Base-by-base conservation (phyloP, 495 filamentous ascomycete species). In the Zalerion maritima region DNA sequence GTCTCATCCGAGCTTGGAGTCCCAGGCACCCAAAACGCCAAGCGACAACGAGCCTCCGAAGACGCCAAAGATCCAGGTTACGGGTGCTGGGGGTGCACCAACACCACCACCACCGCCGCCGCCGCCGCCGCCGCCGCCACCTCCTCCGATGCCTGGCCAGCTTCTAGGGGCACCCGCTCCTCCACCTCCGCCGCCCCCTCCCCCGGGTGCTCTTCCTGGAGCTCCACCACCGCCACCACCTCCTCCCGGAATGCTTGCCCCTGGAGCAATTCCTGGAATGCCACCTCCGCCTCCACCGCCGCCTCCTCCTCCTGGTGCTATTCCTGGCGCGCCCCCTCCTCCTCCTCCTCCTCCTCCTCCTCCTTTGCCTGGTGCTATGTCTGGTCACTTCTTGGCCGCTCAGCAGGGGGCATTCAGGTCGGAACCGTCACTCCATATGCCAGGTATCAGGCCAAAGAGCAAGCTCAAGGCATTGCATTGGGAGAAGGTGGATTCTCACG, bases 381-480 rank as follows among this genome's bases (percentile, higher is more conserved):
- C 58, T 17, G 65, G 67, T 5, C 54, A 67, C 31, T 71, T 64
- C 52, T 45, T 71, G 24, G 49, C 62, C 15, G n/a, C n/a, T n/a
- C 62, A 71, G 23, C 61, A 54, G 31, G 44, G 43, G 4, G 33
- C 42, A 10, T 49, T 60, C 29, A 33, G 38, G 1, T 29, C 53
- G 0, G 25, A 43, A 12, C 33, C 52, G 6, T 45, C 50, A 10
- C n/a, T n/a, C 57, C 25, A 32, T 44, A 18, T 53, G 17, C 48
- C 63, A 14, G 57, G 56, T 8, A 57, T 73, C 25, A 65, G 87
- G 40, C 86, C 91, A 18, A 96, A 94, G 68, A 94, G 91, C 74
- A 97, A 96, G 57, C 80, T 97, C 45, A 97, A 97, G 70, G 86
- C 89, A 20, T 69, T 97, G 37, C 89, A 97, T 60, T 97, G 89